phyloP scores from a whole-genome alignment of 108 stramenopile genomes.

The Cafeteria roenbergensis region DNA sequence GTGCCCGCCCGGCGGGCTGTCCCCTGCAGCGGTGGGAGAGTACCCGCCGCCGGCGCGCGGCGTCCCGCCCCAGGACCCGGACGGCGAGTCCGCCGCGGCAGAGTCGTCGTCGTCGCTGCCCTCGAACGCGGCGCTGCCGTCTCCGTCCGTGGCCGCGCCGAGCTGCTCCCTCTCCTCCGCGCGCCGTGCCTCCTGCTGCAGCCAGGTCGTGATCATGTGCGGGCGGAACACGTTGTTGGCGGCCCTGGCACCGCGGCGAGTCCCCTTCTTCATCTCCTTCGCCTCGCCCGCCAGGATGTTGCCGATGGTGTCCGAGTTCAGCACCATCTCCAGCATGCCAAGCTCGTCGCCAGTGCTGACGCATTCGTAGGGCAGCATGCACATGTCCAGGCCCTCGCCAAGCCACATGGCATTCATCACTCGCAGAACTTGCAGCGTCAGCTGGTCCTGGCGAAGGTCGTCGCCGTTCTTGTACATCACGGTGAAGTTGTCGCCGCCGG shows the following conservation, averaged over 20 bases:
- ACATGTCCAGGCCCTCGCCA: constrained; percentile 27
- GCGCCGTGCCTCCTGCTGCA: neutral
- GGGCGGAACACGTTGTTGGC: neutral
- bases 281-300: constrained; percentile 18
- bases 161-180: neutral
- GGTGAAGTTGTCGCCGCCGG: constrained; percentile 10
- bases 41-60: no score
- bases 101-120: no score
- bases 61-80: no score
- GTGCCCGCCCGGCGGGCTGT: no score
- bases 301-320: constrained; percentile 36
- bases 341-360: constrained; percentile 35
- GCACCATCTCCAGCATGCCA: constrained; percentile 46
- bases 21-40: no score
- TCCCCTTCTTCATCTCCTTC: constrained; percentile 1
- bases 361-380: constrained; percentile 32
- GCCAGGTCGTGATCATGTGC: neutral
- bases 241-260: no score
- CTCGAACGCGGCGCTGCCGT: no score
- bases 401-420: constrained; percentile 48
- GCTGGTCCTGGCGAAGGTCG: constrained; percentile 53
- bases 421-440: constrained; percentile 44
- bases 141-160: neutral
- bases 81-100: no score
- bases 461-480: constrained; percentile 50